phyloP scores from a whole-genome alignment of 148 eudicot genomes.

The Tetragonia tetragonoides region DNA sequence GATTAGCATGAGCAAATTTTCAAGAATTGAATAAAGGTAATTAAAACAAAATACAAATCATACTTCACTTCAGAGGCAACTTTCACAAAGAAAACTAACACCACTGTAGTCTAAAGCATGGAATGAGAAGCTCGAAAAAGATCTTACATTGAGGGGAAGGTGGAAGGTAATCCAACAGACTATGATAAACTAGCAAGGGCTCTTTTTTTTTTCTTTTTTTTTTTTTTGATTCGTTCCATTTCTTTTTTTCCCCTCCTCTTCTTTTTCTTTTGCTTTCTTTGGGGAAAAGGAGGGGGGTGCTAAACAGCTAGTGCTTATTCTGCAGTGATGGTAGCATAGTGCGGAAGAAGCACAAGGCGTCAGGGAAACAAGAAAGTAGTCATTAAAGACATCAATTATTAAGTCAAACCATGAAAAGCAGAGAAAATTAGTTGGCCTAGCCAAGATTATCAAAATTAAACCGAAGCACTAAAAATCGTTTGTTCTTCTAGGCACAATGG shows the following conservation, averaged over 20 bases:
- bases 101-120: not conserved
- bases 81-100: not conserved
- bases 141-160: not conserved
- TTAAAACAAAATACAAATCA: not conserved
- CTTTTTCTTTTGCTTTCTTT: too few species aligned
- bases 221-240: not conserved
- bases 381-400: too few species aligned
- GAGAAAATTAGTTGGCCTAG: too few species aligned
- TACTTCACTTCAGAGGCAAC: not conserved
- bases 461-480: too few species aligned
- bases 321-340: not conserved
- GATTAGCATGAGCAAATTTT: not conserved
- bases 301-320: not conserved
- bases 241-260: not conserved
- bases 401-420: too few species aligned
- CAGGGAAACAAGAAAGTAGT: too few species aligned
- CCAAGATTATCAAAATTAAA: too few species aligned
- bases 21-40: not conserved
- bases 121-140: not conserved
- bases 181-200: not conserved
- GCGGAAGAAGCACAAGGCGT: not conserved
- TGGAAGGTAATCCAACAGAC: not conserved
- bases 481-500: too few species aligned
- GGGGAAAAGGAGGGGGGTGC: not conserved
- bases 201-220: not conserved